Percentiles rank a stretch among this genome's conserved stretches.
phyloP scores from a whole-genome alignment of 352 stramenopile genomes.

The Saprolegnia diclina region DNA sequence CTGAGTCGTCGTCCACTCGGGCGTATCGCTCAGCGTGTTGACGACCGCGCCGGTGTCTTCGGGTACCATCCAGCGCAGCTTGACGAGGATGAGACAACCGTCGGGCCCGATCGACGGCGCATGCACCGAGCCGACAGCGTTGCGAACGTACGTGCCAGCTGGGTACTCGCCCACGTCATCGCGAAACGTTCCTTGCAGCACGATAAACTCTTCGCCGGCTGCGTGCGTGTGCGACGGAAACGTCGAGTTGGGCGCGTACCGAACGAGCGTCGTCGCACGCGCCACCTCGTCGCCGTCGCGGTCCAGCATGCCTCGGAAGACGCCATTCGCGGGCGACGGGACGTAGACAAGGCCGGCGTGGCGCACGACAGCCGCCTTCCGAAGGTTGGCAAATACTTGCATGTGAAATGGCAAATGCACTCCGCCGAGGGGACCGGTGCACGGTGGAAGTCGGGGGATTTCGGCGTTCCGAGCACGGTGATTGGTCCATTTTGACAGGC shows the following conservation, averaged over 20 bases:
- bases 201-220: constrained; percentile 43
- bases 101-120: constrained; percentile 35
- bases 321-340: background rate
- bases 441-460: too few relatives aligned
- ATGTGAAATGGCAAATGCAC: background rate
- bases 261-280: constrained; percentile 37
- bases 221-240: constrained; percentile 38
- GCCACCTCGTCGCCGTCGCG: constrained; percentile 30
- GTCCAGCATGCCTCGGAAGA: constrained; percentile 12
- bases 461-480: too few relatives aligned
- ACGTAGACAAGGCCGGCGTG: background rate
- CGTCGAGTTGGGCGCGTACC: constrained; percentile 34
- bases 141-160: constrained; percentile 34
- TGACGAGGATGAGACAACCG: constrained; percentile 40
- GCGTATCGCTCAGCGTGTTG: background rate
- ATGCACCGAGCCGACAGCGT: constrained; percentile 33
- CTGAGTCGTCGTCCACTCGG: background rate
- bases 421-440: too few relatives aligned
- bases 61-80: constrained; percentile 25
- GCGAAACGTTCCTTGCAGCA: constrained; percentile 37
- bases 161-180: constrained; percentile 36
- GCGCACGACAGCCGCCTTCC: background rate
- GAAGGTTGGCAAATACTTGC: background rate
- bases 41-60: background rate
- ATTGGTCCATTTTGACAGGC: too few relatives aligned